Evolutionary conservation across 1,284 basidiomycete genomes (phyloP), one percentile per base, ranked within the genome.

Genomic region (Gastroboletus turbinatus): DNA sequence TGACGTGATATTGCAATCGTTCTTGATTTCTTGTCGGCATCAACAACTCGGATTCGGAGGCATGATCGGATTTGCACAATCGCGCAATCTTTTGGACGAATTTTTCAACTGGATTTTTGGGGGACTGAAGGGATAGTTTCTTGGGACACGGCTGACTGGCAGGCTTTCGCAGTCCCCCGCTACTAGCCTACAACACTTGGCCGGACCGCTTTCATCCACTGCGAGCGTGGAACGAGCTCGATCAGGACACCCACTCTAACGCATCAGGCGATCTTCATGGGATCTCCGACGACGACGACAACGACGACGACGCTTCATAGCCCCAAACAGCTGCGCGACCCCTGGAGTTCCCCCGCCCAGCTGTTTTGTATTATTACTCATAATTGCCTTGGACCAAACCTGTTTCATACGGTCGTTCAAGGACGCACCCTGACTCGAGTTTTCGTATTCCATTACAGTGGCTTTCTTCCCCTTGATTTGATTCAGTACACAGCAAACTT

Each of bases 351-450:
- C 46, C 49, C 52, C 52, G 39, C 63, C 48, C 50, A 55, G 50
- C 51, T 44, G 33, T 52, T 57, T 71, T 68, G 66, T 68, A 68
- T 68, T 66, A 71, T 71, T 71, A 69, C 68, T 72, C 70, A 69
- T 68, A 72, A 72, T 50, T 57, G 53, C 60, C 67, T 64, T 50
- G 53, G 66, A 70, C 57, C 56, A 46, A 50, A 50, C 50, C 49
- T 45, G 48, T 56, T 58, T 50, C 48, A 19, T 55, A 52, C 48
- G 62, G 66, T 56, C 59, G 49, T 63, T 52, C 65, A 63, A 58
- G 55, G 61, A 66, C 58, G 46, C 55, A 54, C 52, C 43, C 45
- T 58, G 55, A 55, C 53, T 60, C 51, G 55, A 50, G 39, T 45
- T 62, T 67, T 65, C 59, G 50, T 58, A 53, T 58, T 58, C 62